A percentile compares a stretch with the other conserved stretches of the same genome.
Evolutionary conservation across 129 eudicot species (phyloP).

Genomic region (Erigeron canadensis): DNA sequence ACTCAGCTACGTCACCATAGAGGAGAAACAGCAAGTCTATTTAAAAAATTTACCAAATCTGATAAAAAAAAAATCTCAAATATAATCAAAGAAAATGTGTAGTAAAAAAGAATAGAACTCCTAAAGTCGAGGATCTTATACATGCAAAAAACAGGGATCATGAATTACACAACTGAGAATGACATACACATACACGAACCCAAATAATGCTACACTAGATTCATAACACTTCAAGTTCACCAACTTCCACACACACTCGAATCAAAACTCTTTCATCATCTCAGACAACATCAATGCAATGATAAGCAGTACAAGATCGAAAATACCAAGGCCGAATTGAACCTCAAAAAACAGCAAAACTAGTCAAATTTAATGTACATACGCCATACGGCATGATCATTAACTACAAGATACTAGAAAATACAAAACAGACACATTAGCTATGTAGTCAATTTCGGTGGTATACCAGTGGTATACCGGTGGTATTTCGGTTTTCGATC

Average conservation of each 20-base stretch:
- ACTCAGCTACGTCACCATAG: background rate
- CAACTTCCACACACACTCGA: slow-evolving; percentile 16
- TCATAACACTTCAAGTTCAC: slow-evolving; percentile 6
- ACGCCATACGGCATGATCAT: no score
- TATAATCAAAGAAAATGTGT: background rate
- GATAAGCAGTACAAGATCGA: no score
- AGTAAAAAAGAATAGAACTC: background rate
- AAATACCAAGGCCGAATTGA: no score
- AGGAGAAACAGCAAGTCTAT: slow-evolving; percentile 5
- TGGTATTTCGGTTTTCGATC: no score
- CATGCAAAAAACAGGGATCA: background rate
- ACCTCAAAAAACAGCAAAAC: no score
- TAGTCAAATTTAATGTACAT: no score
- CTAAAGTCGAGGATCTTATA: background rate
- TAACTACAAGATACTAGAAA: no score
- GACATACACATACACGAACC: slow-evolving; percentile 5
- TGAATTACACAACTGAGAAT: background rate
- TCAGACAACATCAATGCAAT: background rate
- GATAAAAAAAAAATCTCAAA: background rate
- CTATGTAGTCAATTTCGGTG: no score
- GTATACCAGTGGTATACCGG: no score
- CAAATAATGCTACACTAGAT: slow-evolving; percentile 3
- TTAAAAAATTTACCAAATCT: slow-evolving; percentile 7
- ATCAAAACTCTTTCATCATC: background rate
- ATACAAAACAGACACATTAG: no score